These are phyloP conservation scores for Suhomyces sp. DNA, from an alignment of 805 yeast genomes.

Conservation along the genomic window DNA sequence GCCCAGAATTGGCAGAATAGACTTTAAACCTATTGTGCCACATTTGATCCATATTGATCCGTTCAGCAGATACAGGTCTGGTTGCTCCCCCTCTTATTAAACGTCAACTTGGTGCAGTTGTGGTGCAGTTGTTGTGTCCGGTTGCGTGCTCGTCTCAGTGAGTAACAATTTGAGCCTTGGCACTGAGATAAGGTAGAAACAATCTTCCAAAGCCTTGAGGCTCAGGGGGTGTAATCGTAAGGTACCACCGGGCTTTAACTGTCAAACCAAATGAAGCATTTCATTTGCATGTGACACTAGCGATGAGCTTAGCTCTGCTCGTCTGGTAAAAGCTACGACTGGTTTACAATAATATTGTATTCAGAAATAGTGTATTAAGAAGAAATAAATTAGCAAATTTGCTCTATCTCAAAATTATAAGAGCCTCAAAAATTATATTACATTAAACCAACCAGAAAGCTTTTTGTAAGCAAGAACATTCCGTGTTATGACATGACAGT, in stretches of 20 bases:
- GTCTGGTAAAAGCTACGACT: background rate
- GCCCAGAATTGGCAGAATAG: background rate
- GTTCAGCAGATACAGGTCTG: background rate
- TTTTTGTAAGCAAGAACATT: background rate
- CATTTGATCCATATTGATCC: background rate
- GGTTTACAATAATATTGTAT: background rate
- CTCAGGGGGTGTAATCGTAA: background rate
- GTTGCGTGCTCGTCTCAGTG: background rate
- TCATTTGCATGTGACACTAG: background rate
- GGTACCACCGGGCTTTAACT: background rate
- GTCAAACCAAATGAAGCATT: background rate
- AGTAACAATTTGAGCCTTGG: background rate
- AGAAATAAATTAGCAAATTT: conserved; percentile 2
- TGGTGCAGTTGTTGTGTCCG: background rate
- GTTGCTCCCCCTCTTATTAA: background rate
- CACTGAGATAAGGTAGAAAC: background rate
- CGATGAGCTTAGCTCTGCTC: background rate
- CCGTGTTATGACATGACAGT: background rate
- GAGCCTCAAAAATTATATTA: conserved; percentile 3
- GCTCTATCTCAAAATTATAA: conserved; percentile 3
- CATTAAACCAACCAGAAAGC: conserved; percentile 3
- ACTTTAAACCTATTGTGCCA: background rate
- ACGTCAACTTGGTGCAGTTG: background rate
- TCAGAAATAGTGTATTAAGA: background rate
- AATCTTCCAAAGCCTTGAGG: background rate